These are phyloP conservation scores for Mycena leptocephala DNA, from an alignment of 768 basidiomycete species.

Conservation along the genomic window DNA sequence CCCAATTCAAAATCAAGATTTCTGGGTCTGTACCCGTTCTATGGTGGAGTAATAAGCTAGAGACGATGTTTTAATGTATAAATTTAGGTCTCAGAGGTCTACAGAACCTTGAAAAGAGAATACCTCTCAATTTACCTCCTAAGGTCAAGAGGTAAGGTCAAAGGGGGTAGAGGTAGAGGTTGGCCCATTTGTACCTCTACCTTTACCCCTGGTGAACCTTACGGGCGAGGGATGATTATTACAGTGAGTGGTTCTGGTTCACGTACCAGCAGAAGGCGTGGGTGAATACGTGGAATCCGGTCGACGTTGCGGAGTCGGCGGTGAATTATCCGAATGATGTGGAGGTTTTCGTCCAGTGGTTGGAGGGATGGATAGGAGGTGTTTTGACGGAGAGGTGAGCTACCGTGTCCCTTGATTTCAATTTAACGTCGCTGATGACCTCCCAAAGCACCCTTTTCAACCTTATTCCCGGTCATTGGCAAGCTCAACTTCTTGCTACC, in stretches of 20 bases:
- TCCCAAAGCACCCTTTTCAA: slow-evolving; percentile 1
- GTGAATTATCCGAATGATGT: slow-evolving; percentile 10
- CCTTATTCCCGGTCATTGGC: slow-evolving; percentile 8
- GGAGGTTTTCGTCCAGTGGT: slow-evolving; percentile 30
- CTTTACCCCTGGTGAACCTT: too few relatives aligned
- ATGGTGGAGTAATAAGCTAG: too few relatives aligned
- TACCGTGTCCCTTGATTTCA: neutral
- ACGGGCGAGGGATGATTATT: slow-evolving; percentile 45
- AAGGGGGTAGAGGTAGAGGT: too few relatives aligned
- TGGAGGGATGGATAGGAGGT: slow-evolving; percentile 19
- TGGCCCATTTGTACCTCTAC: too few relatives aligned
- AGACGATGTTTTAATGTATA: too few relatives aligned
- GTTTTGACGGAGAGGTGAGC: slow-evolving; percentile 16
- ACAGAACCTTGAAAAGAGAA: too few relatives aligned
- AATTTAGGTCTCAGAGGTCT: too few relatives aligned
- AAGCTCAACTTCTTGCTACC: neutral
- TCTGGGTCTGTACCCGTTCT: too few relatives aligned
- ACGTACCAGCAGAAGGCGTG: slow-evolving; percentile 43
- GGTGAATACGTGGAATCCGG: slow-evolving; percentile 45
- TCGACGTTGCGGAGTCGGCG: neutral
- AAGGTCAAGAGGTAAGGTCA: too few relatives aligned
- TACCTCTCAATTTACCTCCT: too few relatives aligned
- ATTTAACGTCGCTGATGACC: neutral
- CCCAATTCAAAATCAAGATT: too few relatives aligned
- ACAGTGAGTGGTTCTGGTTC: slow-evolving; percentile 51